Evolutionary conservation across 345 rosid genomes (phyloP).

Genomic region (Arabidopsis arenosa): DNA sequence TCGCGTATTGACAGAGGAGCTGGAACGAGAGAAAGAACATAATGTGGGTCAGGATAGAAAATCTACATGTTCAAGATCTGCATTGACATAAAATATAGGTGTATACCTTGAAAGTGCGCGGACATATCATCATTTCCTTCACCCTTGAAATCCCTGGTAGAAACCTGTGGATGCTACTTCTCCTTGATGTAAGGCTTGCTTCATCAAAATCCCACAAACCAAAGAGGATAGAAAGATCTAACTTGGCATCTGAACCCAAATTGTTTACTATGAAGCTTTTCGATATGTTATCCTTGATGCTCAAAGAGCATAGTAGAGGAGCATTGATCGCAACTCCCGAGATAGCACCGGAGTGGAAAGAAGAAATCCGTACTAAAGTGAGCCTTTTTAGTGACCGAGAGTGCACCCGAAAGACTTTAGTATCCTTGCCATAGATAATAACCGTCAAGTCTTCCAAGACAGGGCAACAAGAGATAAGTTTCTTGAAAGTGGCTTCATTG

Average conservation of each 20-base stretch:
- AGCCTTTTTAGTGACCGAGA: too few relatives aligned
- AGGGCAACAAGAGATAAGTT: too few relatives aligned
- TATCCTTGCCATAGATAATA: too few relatives aligned
- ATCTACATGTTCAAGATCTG: not conserved
- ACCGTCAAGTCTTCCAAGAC: too few relatives aligned
- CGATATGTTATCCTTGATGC: not conserved
- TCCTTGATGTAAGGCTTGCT: not conserved
- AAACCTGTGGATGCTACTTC: not conserved
- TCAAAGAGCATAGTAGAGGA: not conserved
- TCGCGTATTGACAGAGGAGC: not conserved
- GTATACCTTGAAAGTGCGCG: not conserved
- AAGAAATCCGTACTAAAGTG: too few relatives aligned
- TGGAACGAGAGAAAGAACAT: not conserved
- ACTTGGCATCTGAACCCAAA: not conserved
- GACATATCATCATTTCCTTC: not conserved
- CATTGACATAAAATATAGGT: not conserved
- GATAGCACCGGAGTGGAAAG: too few relatives aligned
- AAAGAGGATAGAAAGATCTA: not conserved
- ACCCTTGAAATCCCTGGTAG: not conserved
- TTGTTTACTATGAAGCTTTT: not conserved
- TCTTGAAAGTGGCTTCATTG: too few relatives aligned
- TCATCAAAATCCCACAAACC: not conserved
- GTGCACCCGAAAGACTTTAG: too few relatives aligned
- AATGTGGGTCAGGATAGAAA: not conserved
- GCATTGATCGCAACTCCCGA: slow-evolving; percentile 4